Evolutionary conservation across 208 protist species (phyloP).

Genomic region (Trypanosoma avium): DNA sequence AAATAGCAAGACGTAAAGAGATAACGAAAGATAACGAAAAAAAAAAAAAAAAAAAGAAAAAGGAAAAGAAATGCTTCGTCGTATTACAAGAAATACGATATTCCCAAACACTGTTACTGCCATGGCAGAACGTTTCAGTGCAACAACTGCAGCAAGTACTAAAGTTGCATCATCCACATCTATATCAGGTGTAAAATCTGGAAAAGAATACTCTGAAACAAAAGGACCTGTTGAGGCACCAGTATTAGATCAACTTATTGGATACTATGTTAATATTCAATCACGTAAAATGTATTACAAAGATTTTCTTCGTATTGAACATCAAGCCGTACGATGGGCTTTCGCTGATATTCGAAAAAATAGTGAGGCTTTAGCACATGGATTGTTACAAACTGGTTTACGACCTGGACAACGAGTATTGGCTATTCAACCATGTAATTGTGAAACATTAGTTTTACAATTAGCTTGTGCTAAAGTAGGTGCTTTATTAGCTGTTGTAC

Average conservation of each 20-base stretch:
- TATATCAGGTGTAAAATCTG: conserved; percentile 34
- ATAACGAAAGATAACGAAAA: background rate
- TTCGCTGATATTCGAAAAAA: conserved; percentile 93
- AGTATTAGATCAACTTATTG: conserved; percentile 89
- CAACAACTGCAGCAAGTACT: conserved; percentile 31
- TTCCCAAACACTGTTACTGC: conserved; percentile 16
- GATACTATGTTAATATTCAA: conserved; percentile 93
- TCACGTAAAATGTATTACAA: conserved; percentile 95
- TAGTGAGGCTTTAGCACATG: conserved; percentile 90
- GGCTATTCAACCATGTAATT: conserved; percentile 90
- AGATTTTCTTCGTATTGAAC: conserved; percentile 91
- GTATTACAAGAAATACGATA: conserved; percentile 36
- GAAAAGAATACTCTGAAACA: conserved; percentile 80
- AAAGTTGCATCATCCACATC: conserved; percentile 28
- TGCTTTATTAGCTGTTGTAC: conserved; percentile 80
- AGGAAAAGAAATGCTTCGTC: conserved; percentile 18
- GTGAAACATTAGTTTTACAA: conserved; percentile 89
- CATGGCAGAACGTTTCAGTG: conserved; percentile 38
- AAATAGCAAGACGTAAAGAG: background rate
- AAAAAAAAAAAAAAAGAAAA: background rate
- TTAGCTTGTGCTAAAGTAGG: conserved; percentile 89
- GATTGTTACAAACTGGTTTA: conserved; percentile 87
- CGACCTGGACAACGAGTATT: conserved; percentile 85
- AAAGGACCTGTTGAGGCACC: conserved; percentile 59
- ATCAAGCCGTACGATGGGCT: conserved; percentile 91